Evolutionary conservation across 192 early-diverging fungal genomes (phyloP).

Genomic region (Oehlia diaphana): DNA sequence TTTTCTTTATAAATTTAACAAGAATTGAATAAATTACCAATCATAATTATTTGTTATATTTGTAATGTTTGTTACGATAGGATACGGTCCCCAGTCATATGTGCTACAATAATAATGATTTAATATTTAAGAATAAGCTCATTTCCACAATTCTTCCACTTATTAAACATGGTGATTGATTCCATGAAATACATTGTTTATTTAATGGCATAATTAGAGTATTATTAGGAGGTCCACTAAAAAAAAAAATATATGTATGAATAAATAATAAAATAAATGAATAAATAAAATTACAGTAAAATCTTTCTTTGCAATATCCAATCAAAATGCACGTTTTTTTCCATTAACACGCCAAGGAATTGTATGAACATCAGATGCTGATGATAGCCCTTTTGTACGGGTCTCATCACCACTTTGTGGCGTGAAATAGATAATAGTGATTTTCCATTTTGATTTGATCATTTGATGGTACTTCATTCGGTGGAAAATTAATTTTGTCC

Average conservation of each 20-base stretch:
- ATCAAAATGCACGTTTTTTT: conserved; percentile 6
- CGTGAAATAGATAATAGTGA: no score
- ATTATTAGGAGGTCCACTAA: conserved; percentile 2
- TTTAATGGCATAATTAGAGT: background rate
- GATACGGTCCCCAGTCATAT: background rate
- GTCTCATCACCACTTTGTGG: background rate
- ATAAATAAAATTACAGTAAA: background rate
- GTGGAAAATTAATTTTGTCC: background rate
- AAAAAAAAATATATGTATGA: background rate
- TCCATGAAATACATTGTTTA: conserved; percentile 28
- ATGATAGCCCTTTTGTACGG: background rate
- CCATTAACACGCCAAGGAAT: conserved; percentile 1
- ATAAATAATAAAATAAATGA: no score
- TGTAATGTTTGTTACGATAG: background rate
- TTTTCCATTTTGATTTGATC: background rate
- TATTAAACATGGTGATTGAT: conserved; percentile 24
- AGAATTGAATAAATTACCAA: background rate
- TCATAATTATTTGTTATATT: background rate
- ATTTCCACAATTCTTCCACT: background rate
- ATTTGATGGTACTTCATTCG: background rate
- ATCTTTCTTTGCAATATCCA: background rate
- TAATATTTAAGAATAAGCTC: no score
- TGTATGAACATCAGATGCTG: background rate
- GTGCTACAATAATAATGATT: conserved; percentile 4
- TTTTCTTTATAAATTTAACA: no score